Evolutionary conservation across 2,329 filamentous ascomycete species (phyloP).

Genomic region (Stemphylium beticola): DNA sequence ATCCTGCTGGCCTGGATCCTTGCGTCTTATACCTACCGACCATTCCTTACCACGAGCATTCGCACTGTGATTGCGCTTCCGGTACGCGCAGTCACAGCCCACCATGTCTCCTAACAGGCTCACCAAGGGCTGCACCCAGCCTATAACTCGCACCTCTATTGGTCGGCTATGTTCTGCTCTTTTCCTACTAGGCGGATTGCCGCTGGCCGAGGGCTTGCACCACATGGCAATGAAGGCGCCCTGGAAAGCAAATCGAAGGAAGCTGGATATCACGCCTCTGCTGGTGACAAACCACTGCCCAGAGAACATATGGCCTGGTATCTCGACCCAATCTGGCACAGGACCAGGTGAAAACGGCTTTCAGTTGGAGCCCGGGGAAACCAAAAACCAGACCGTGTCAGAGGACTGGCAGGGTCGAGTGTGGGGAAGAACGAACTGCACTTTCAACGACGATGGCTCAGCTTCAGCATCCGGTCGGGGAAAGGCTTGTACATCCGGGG

Average conservation of each 20-base stretch:
- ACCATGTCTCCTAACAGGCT: conserved; percentile 26
- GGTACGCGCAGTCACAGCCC: conserved; percentile 16
- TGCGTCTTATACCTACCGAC: conserved; percentile 16
- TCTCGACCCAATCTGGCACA: conserved; percentile 74
- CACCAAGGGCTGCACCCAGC: conserved; percentile 10
- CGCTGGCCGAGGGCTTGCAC: conserved; percentile 36
- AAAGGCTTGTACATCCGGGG: conserved; percentile 73
- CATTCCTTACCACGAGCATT: conserved; percentile 12
- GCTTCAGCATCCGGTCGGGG: conserved; percentile 56
- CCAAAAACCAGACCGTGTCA: conserved; percentile 68
- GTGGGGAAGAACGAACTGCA: conserved; percentile 86
- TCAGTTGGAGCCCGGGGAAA: conserved; percentile 64
- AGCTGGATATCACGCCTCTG: conserved; percentile 58
- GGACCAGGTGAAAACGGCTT: conserved; percentile 74
- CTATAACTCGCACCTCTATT: conserved; percentile 16
- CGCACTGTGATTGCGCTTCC: conserved; percentile 17
- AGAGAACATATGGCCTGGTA: conserved; percentile 76
- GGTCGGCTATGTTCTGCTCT: conserved; percentile 31
- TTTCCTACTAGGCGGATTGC: conserved; percentile 28
- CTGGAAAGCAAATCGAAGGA: conserved; percentile 36
- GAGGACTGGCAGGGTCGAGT: conserved; percentile 80
- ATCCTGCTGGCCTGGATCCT: conserved; percentile 20
- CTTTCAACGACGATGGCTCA: conserved; percentile 69
- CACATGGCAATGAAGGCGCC: conserved; percentile 43
- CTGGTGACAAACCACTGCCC: conserved; percentile 74